These are phyloP conservation scores for Neofusicoccum sp. DNA, from an alignment of 2,329 filamentous ascomycete genomes.

Conservation along the genomic window DNA sequence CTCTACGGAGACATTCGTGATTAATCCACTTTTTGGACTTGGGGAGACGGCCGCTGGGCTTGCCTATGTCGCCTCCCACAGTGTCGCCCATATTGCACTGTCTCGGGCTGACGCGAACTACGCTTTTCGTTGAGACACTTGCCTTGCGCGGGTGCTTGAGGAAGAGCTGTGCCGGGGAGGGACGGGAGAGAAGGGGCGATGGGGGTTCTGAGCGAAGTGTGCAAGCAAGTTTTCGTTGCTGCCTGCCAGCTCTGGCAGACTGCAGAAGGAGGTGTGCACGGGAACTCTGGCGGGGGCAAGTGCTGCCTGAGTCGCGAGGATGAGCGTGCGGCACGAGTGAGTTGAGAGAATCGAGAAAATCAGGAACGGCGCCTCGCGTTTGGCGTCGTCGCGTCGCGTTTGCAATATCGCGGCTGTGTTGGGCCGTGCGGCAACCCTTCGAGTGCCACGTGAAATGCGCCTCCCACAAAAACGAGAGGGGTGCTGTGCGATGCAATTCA, in stretches of 20 bases:
- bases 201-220: background rate
- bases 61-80: slow-evolving; percentile 10
- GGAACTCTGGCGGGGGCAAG: no score
- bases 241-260: no score
- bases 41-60: slow-evolving; percentile 13
- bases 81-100: slow-evolving; percentile 15
- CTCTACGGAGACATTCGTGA: slow-evolving; percentile 6
- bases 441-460: no score
- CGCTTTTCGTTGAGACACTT: background rate
- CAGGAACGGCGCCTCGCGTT: no score
- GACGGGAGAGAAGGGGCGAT: background rate
- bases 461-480: background rate
- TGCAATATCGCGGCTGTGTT: background rate
- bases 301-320: no score
- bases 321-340: no score
- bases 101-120: slow-evolving; percentile 14
- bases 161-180: background rate
- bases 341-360: no score
- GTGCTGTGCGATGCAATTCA: background rate
- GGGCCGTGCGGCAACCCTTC: slow-evolving; percentile 3
- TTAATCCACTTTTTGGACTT: slow-evolving; percentile 9
- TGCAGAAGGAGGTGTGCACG: no score
- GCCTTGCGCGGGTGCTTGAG: slow-evolving; percentile 9
- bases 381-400: no score
- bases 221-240: background rate